A percentile compares a stretch with the other conserved stretches of the same genome.
phyloP scores from a whole-genome alignment of 768 basidiomycete genomes.

The Lactarius indigo region DNA sequence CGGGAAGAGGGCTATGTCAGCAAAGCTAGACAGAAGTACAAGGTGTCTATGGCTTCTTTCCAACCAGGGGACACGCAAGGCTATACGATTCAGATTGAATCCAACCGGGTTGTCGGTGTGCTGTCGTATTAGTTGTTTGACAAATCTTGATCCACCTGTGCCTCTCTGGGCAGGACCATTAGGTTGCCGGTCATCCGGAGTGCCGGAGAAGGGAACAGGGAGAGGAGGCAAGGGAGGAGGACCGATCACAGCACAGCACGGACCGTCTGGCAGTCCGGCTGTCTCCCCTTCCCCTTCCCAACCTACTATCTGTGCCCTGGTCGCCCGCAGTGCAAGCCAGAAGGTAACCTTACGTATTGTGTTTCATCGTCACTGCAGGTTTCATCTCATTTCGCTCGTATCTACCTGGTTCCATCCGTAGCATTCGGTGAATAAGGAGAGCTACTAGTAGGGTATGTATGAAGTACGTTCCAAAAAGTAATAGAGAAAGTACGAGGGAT shows the following conservation, averaged over 20 bases:
- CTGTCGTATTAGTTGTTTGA: constrained; percentile 2
- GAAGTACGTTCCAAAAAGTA: constrained; percentile 1
- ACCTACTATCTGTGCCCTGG: neutral
- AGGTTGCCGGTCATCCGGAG: constrained; percentile 15
- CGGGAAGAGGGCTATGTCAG: neutral
- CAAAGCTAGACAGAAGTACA: neutral
- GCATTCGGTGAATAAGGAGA: constrained; percentile 4
- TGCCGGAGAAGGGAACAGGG: neutral
- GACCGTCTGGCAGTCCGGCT: constrained; percentile 3
- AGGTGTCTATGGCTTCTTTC: neutral
- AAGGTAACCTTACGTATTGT: neutral
- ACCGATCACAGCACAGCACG: constrained; percentile 9
- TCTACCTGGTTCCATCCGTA: constrained; percentile 12
- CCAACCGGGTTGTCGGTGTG: constrained; percentile 6
- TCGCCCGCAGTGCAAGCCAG: neutral
- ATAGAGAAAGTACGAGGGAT: neutral
- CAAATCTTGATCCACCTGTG: constrained; percentile 6
- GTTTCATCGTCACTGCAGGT: constrained; percentile 16
- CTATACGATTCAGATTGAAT: constrained; percentile 10
- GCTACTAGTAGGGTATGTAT: constrained; percentile 12
- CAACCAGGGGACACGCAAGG: neutral
- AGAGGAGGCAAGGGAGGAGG: neutral
- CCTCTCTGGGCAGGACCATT: neutral
- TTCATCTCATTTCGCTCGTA: constrained; percentile 7
- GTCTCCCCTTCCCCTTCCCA: neutral